Conservation (phyloP, 805 yeast genomes). For the Candida sanyiensis region DNA sequence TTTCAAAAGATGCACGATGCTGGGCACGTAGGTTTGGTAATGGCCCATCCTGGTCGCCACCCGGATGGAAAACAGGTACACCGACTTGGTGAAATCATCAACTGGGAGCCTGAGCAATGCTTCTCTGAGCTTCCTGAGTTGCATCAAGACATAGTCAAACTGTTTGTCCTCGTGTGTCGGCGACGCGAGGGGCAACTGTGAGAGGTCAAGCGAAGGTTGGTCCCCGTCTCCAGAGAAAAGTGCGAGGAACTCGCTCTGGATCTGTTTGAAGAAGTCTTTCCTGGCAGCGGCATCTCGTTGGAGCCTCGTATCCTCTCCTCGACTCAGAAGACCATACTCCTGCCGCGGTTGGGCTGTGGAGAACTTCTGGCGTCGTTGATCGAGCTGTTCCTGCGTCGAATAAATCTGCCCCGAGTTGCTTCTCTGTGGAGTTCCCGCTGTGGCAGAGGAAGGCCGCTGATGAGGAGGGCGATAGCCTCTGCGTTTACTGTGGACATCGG, state of each 20-base stretch:
- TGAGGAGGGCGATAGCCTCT: neutral
- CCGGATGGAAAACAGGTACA: conserved; percentile 45
- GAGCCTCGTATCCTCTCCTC: conserved; percentile 51
- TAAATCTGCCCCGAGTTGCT: neutral
- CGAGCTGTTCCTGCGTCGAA: conserved; percentile 10
- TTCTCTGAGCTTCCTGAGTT: conserved; percentile 50
- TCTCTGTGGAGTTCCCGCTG: neutral
- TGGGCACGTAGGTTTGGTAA: conserved; percentile 54
- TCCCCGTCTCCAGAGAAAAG: conserved; percentile 2
- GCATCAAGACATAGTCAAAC: conserved; percentile 31
- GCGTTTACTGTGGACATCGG: neutral
- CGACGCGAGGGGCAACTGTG: neutral
- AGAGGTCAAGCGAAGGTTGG: neutral
- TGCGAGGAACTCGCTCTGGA: conserved; percentile 24
- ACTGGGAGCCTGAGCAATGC: conserved; percentile 38
- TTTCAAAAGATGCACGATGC: conserved; percentile 34
- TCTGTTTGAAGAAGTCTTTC: conserved; percentile 32
- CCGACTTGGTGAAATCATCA: conserved; percentile 39
- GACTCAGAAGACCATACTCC: conserved; percentile 49
- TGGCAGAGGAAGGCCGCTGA: neutral
- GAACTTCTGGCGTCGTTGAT: conserved; percentile 32
- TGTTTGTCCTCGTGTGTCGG: conserved; percentile 5
- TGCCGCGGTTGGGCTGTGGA: conserved; percentile 18
- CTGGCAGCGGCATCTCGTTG: conserved; percentile 41
- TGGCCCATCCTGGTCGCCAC: conserved; percentile 43